A percentile compares a stretch with the other conserved stretches of the same genome.
Conservation (phyloP, 306 rosid genomes). For the Vigna unguiculata region DNA sequence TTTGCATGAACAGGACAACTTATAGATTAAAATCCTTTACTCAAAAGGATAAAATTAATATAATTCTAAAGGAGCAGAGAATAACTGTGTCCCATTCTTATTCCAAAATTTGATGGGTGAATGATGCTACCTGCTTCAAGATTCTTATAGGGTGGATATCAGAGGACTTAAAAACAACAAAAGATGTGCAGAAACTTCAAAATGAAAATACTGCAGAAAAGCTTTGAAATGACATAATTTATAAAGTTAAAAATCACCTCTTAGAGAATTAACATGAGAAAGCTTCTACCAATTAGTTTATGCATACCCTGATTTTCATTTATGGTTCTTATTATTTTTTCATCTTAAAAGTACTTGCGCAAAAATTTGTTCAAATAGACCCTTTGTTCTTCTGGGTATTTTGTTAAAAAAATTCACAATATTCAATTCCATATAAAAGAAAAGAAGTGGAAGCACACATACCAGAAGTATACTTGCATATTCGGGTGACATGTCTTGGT, state of each 20-base stretch:
- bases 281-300: no score
- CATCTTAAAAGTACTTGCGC: no score
- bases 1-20: not conserved
- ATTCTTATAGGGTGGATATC: not conserved
- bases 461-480: constrained; percentile 96
- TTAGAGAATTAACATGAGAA: no score
- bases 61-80: constrained; percentile 16
- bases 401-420: constrained; percentile 36
- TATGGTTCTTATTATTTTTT: no score
- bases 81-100: not conserved
- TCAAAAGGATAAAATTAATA: constrained; percentile 1
- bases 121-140: not conserved
- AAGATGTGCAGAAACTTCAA: constrained; percentile 7
- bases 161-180: not conserved
- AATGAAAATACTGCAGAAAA: constrained; percentile 5
- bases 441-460: constrained; percentile 35
- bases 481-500: constrained; percentile 96
- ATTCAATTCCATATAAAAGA: constrained; percentile 10
- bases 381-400: constrained; percentile 10
- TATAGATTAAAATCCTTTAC: constrained; percentile 13
- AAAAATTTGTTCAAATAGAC: not conserved
- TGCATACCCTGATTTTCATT: no score
- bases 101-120: not conserved
- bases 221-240: constrained; percentile 9
- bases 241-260: no score